Percentiles rank a stretch among this genome's conserved stretches.
Evolutionary conservation across 2,329 filamentous ascomycete genomes (phyloP).

Genomic region (Coniochaeta ligniaria): DNA sequence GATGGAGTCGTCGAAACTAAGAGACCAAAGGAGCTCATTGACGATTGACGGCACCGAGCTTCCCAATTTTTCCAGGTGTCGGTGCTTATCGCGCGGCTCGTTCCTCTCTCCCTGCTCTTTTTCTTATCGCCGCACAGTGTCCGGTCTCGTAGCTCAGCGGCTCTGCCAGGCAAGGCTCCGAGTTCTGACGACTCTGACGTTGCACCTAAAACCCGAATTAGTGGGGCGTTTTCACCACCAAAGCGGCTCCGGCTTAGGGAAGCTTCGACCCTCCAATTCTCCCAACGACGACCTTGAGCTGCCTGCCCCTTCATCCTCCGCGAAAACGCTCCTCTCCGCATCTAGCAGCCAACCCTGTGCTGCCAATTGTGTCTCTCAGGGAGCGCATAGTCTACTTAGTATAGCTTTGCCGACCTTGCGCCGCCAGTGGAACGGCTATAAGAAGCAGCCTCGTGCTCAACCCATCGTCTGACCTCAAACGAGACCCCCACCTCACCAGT

Average conservation of each 20-base stretch:
- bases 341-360: background rate
- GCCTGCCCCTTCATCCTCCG: background rate
- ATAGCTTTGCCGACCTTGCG: background rate
- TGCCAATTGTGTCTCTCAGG: background rate
- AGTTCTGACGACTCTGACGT: background rate
- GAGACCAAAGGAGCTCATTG: background rate
- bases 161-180: no score
- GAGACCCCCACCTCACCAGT: background rate
- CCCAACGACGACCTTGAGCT: background rate
- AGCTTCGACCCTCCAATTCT: background rate
- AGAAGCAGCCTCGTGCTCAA: background rate
- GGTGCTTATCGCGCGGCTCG: background rate
- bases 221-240: background rate
- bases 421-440: background rate
- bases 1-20: background rate
- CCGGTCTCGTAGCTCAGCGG: background rate
- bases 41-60: background rate
- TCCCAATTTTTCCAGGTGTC: background rate
- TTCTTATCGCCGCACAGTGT: conserved; percentile 1
- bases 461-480: background rate
- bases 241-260: background rate
- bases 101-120: background rate
- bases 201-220: background rate
- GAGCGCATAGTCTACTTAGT: background rate
- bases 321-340: background rate